These are phyloP conservation scores for Apophysomyces trapeziformis DNA, from an alignment of 371 early-diverging fungal genomes.

Conservation along the genomic window DNA sequence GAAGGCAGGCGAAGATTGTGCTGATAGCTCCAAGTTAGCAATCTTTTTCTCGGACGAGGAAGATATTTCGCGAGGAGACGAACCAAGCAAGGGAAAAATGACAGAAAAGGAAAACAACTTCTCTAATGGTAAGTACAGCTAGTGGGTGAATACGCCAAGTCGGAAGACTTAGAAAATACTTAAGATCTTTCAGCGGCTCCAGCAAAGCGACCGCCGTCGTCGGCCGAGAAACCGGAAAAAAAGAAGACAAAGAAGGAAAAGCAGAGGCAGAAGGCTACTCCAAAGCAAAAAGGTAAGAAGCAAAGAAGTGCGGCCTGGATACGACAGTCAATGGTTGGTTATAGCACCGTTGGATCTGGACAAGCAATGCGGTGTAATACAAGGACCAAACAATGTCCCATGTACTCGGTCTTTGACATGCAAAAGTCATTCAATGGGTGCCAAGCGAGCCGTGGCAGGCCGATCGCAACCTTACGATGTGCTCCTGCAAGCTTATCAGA, in stretches of 20 bases:
- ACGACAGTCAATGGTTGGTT: not conserved
- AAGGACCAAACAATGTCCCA: slow-evolving; percentile 57
- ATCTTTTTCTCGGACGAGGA: slow-evolving; percentile 31
- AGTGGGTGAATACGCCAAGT: not conserved
- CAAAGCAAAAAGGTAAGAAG: slow-evolving; percentile 45
- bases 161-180: slow-evolving; percentile 8
- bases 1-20: slow-evolving; percentile 15
- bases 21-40: slow-evolving; percentile 17
- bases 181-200: slow-evolving; percentile 17
- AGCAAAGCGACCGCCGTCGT: slow-evolving; percentile 24
- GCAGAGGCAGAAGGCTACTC: slow-evolving; percentile 35
- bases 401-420: slow-evolving; percentile 85
- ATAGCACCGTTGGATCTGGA: slow-evolving; percentile 76
- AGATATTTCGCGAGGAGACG: slow-evolving; percentile 25
- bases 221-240: slow-evolving; percentile 36
- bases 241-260: slow-evolving; percentile 45
- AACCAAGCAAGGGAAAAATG: slow-evolving; percentile 16
- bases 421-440: slow-evolving; percentile 85
- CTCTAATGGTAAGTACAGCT: slow-evolving; percentile 9
- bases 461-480: slow-evolving; percentile 78
- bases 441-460: slow-evolving; percentile 78
- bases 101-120: slow-evolving; percentile 12
- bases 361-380: slow-evolving; percentile 80
- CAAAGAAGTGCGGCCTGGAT: not conserved
- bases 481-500: slow-evolving; percentile 68